Base-by-base conservation (phyloP, 2,329 filamentous ascomycete species). In the Akanthomyces muscarius region DNA sequence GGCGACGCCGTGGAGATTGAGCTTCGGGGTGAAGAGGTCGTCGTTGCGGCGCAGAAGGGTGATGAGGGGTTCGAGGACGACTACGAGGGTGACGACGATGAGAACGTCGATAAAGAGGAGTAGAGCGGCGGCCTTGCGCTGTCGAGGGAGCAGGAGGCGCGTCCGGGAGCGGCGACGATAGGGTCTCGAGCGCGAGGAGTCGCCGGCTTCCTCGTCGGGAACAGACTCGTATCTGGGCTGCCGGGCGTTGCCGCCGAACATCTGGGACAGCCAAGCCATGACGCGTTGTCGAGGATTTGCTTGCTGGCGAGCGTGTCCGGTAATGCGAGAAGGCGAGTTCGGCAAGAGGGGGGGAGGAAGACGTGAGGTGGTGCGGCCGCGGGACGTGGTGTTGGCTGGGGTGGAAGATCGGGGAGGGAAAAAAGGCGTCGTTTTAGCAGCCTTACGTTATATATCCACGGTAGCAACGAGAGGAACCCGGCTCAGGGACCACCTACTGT, bases 61-160 rank as follows among this genome's bases (percentile, higher is more conserved):
- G 64, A 92, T 82, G 42, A 92, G 81, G 10, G 88, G 91, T 77
- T 86, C 90, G 70, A 91, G 87, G 66, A 80, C 83, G 75, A 87
- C 83, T 38, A 92, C 76, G 44, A 91, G 80, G 71, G 88, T 83
- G 57, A 80, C 80, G 68, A 92, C 74, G 66, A 91, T 79, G 64
- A 87, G 66, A 57, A 89, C 71, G 71, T 89, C 89, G 73, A 86
- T 79, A 64, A 91, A 69, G 18, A 74, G 55, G 61, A 90, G 76
- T 76, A 88, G 89, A 71, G 89, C 79, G 63, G 86, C 63, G 55
- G 64, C 65, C 58, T 66, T 68, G 25, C 56, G 56, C 25, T 64
- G 62, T 21, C 62, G 62, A 5, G 62, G 62, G 13, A 64, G 44
- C 21, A 62, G 38, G 25, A 56, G 53, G 23, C 61, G 45, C n/a